Evolutionary conservation across 768 basidiomycete genomes (phyloP).

Genomic region (Hortiboletus campestris): DNA sequence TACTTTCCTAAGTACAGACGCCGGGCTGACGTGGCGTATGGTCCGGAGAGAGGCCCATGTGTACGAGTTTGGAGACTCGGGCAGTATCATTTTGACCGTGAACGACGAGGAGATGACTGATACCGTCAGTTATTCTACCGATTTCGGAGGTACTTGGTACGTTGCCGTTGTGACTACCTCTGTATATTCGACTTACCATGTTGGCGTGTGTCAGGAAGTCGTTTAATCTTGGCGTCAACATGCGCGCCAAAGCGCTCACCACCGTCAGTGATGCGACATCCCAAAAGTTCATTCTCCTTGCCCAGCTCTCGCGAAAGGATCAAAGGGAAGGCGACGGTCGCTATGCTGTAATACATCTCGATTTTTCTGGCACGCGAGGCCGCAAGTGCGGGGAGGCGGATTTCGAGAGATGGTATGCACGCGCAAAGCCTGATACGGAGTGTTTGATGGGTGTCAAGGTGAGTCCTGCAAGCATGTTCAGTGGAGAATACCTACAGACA

Average conservation of each 20-base stretch:
- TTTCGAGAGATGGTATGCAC: slow-evolving; percentile 87
- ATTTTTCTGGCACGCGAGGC: slow-evolving; percentile 69
- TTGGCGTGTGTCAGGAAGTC: slow-evolving; percentile 49
- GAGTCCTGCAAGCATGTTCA: slow-evolving; percentile 12
- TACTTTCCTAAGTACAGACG: slow-evolving; percentile 91
- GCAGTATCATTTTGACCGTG: slow-evolving; percentile 73
- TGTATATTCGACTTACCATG: neutral
- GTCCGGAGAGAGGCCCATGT: slow-evolving; percentile 74
- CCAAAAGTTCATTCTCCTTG: slow-evolving; percentile 91
- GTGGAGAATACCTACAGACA: neutral
- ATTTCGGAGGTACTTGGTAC: slow-evolving; percentile 83
- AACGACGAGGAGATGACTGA: slow-evolving; percentile 82
- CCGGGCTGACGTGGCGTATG: slow-evolving; percentile 85
- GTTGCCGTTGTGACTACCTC: slow-evolving; percentile 23
- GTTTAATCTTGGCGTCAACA: slow-evolving; percentile 63
- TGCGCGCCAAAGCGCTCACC: slow-evolving; percentile 75
- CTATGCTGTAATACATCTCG: slow-evolving; percentile 74
- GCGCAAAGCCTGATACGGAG: slow-evolving; percentile 55
- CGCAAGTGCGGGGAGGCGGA: slow-evolving; percentile 70
- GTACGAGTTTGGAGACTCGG: slow-evolving; percentile 95
- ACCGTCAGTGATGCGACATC: slow-evolving; percentile 95
- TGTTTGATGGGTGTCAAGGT: slow-evolving; percentile 97
- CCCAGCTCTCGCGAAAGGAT: slow-evolving; percentile 65
- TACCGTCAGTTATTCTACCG: slow-evolving; percentile 70
- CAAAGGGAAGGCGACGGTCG: slow-evolving; percentile 50